Evolutionary conservation across 805 yeast species (phyloP).

Genomic region (Clavispora carvajalis): DNA sequence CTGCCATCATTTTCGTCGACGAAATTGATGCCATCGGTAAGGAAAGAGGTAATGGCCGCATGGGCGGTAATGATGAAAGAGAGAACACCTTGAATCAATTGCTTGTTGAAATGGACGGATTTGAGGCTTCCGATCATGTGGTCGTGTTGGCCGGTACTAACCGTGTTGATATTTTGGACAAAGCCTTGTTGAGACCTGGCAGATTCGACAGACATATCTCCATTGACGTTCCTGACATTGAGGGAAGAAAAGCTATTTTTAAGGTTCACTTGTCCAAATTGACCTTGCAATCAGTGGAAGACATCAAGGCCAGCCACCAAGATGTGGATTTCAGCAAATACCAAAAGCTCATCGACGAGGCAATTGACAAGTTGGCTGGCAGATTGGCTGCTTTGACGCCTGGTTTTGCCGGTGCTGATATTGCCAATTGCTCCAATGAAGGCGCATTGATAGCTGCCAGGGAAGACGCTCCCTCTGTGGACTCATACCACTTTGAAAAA

Average conservation of each 20-base stretch:
- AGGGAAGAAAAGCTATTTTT: constrained; percentile 91
- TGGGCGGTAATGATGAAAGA: constrained; percentile 92
- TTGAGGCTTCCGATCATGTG: constrained; percentile 83
- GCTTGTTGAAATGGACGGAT: constrained; percentile 98
- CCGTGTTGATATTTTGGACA: constrained; percentile 88
- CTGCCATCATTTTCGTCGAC: constrained; percentile 93
- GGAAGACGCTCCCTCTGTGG: constrained; percentile 63
- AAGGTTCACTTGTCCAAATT: constrained; percentile 77
- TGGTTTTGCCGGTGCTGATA: constrained; percentile 98
- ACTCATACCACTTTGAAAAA: constrained; percentile 78
- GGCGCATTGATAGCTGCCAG: constrained; percentile 97
- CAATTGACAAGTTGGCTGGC: constrained; percentile 55
- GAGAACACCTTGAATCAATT: constrained; percentile 95
- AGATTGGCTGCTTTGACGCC: constrained; percentile 94
- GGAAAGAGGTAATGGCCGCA: constrained; percentile 69
- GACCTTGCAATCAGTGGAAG: constrained; percentile 40
- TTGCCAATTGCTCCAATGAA: constrained; percentile 95
- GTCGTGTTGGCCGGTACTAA: constrained; percentile 98
- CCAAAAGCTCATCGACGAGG: constrained; percentile 30
- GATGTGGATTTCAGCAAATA: constrained; percentile 37
- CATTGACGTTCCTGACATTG: constrained; percentile 90
- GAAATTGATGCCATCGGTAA: constrained; percentile 99
- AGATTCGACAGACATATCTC: constrained; percentile 92
- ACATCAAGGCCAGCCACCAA: constrained; percentile 32
- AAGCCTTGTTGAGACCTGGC: constrained; percentile 93